Base-by-base conservation (phyloP, 768 basidiomycete species). In the Rubroboletus satanas region DNA sequence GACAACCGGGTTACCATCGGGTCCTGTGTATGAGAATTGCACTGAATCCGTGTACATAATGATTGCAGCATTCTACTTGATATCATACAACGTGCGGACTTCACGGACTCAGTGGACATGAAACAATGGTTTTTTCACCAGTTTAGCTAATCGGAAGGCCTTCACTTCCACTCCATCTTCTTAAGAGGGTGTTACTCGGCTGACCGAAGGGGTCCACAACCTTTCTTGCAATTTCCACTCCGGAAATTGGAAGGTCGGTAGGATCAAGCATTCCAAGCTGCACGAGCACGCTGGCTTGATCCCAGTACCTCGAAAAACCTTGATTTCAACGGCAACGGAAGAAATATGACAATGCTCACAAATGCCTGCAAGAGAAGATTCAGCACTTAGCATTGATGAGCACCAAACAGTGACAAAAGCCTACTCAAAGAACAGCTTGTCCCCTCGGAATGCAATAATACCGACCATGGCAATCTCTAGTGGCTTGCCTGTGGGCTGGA, bases 391-490 rank as follows among this genome's bases (percentile, higher is more conserved):
- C n/a, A n/a, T 52, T 21, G 36, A 37, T 39, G 41, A 9, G n/a
- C 8, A 49, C 29, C 28, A 32, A 32, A 32, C n/a, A 7, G 38
- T 36, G 29, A 50, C n/a, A 10, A 46, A 45, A 12, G 14, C 47
- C 21, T 63, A 78, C 74, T 80, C 79, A 59, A 79, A 77, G 39
- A 74, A 75, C 33, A 80, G 60, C 51, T 77, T 78, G 58, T 80
- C 77, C n/a, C 79, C 78, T 44, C 77, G 67, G 45, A 80, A 74
- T 11, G 75, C 76, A 26, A 79, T 69, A 18, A 80, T 65, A 18
- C 75, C 76, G 12, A 78, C 76, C 47, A 79, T 61, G 0, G 78
- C 75, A 5, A 79, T 68, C 33, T 74, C 67, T 14, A 80, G 56
- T 1, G 63, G 65, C 51, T 72, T 78, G 26, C 73, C 74, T 6